Conservation (phyloP, 768 basidiomycete species). For the Suillus spraguei region DNA sequence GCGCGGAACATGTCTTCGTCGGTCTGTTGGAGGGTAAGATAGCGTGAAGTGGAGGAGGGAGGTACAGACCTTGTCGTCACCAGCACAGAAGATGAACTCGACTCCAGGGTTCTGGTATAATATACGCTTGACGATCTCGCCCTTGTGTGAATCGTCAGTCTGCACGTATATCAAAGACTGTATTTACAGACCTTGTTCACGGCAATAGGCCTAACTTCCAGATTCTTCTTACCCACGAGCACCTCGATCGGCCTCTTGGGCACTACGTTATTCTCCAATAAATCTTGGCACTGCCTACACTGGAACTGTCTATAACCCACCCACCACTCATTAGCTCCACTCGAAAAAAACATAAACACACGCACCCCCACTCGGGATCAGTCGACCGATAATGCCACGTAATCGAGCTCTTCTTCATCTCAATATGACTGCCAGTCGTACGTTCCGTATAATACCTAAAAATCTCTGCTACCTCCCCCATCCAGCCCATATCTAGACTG, state of each 20-base stretch:
- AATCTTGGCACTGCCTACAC: conserved; percentile 94
- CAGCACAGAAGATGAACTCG: conserved; percentile 96
- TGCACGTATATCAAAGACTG: not conserved
- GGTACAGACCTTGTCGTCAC: conserved; percentile 85
- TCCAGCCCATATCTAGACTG: conserved; percentile 77
- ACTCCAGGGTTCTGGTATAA: conserved; percentile 92
- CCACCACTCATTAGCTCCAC: conserved; percentile 11
- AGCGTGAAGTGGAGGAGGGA: too few relatives aligned
- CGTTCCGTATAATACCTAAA: conserved; percentile 97
- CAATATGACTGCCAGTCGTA: conserved; percentile 95
- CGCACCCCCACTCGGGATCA: conserved; percentile 93
- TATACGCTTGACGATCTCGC: conserved; percentile 96
- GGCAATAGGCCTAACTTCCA: conserved; percentile 93
- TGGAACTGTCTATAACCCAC: conserved; percentile 71
- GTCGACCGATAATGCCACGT: conserved; percentile 60
- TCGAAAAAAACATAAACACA: conserved; percentile 15
- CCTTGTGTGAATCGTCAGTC: conserved; percentile 38
- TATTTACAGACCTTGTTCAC: conserved; percentile 79
- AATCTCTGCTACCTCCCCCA: conserved; percentile 92
- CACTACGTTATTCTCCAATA: conserved; percentile 92
- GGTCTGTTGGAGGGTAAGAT: conserved; percentile 49
- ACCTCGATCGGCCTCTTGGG: conserved; percentile 96
- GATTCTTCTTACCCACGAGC: conserved; percentile 96
- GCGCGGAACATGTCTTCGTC: conserved; percentile 99
- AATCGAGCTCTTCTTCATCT: conserved; percentile 96